A percentile compares a stretch with the other conserved stretches of the same genome.
Evolutionary conservation across 225 moss, liverwort and hornwort species (phyloP).

Genomic region (Neckera pumila): DNA sequence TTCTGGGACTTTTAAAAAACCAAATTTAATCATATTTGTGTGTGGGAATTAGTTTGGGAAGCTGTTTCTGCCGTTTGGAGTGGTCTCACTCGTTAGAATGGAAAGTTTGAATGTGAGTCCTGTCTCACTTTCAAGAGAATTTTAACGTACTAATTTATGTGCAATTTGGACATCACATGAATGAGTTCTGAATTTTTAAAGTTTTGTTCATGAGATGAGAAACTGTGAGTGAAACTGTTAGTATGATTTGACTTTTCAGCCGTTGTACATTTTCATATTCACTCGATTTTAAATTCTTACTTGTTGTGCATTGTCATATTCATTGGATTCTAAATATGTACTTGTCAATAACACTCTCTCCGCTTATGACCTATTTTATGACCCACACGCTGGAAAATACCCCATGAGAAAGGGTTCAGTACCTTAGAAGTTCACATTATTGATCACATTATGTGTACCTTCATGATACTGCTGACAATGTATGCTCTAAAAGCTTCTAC

Average conservation of each 20-base stretch:
- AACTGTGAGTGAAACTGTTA: neutral
- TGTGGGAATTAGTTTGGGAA: neutral
- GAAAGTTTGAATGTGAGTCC: neutral
- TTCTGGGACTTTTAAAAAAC: neutral
- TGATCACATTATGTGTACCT: neutral
- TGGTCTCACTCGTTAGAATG: neutral
- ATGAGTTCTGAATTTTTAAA: no score
- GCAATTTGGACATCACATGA: neutral
- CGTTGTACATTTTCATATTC: neutral
- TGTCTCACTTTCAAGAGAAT: neutral
- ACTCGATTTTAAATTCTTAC: neutral
- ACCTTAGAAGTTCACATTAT: neutral
- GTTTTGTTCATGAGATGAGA: neutral
- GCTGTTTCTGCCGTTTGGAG: neutral
- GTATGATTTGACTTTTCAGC: neutral
- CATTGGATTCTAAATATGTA: neutral
- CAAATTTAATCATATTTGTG: neutral
- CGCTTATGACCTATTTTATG: neutral
- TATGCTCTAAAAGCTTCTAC: neutral
- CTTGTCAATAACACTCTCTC: neutral
- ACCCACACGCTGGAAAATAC: no score
- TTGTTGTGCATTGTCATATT: no score
- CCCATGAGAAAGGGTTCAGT: neutral
- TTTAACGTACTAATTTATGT: neutral
- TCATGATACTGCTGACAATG: neutral